Evolutionary conservation across 163 green algal genomes (phyloP).

Genomic region (Scenedesmus sp.): DNA sequence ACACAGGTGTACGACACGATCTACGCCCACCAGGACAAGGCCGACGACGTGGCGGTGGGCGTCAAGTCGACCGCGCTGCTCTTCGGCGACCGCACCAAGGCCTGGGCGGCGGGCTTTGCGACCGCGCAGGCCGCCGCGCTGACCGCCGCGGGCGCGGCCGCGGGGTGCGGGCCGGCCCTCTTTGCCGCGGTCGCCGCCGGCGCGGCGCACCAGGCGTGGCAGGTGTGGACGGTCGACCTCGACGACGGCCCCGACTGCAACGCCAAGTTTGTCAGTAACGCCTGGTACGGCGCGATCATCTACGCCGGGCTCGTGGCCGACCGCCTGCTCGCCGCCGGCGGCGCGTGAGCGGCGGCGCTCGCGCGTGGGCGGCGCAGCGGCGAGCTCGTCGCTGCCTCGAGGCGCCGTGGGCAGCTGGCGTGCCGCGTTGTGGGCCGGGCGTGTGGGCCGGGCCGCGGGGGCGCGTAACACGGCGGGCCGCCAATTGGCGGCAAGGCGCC

Average conservation of each 20-base stretch:
- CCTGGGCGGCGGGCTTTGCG: slow-evolving; percentile 61
- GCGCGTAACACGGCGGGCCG: too few species aligned
- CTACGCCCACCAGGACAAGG: slow-evolving; percentile 93
- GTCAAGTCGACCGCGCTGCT: slow-evolving; percentile 95
- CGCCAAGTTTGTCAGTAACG: slow-evolving; percentile 91
- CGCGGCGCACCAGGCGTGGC: slow-evolving; percentile 81
- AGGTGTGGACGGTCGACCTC: slow-evolving; percentile 84
- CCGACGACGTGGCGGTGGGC: slow-evolving; percentile 81
- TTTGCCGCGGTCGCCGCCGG: slow-evolving; percentile 68
- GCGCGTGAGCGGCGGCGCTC: too few species aligned
- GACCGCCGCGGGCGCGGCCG: slow-evolving; percentile 36
- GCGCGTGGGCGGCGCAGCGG: too few species aligned
- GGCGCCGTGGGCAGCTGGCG: too few species aligned
- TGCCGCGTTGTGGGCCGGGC: too few species aligned
- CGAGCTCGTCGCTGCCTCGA: too few species aligned
- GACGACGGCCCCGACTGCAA: slow-evolving; percentile 80
- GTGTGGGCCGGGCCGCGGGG: too few species aligned
- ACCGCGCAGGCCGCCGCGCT: slow-evolving; percentile 44
- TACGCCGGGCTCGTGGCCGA: slow-evolving; percentile 82
- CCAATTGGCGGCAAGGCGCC: too few species aligned
- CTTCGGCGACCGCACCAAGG: slow-evolving; percentile 80
- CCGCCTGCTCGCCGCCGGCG: slow-evolving; percentile 27
- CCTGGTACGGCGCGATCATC: slow-evolving; percentile 77
- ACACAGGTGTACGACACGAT: slow-evolving; percentile 98
- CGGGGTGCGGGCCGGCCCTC: slow-evolving; percentile 62